Conservation (phyloP, 2,329 filamentous ascomycete genomes). For the Sporothrix brunneoviolacea region DNA sequence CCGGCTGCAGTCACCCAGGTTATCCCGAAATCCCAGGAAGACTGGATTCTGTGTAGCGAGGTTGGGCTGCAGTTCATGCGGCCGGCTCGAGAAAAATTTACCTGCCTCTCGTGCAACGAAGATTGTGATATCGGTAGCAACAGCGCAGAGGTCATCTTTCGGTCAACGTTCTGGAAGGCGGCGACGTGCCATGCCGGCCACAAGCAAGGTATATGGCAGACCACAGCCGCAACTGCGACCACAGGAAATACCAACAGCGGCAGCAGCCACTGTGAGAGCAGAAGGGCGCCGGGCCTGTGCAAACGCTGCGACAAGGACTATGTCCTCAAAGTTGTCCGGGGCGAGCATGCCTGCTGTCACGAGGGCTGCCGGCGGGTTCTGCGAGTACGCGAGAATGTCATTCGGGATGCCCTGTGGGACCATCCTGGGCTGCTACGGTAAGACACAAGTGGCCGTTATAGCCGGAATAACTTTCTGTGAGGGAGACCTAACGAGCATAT, state of each 20-base stretch:
- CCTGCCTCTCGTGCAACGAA: background rate
- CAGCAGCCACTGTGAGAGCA: background rate
- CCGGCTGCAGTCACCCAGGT: background rate
- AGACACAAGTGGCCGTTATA: no score
- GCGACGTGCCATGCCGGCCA: background rate
- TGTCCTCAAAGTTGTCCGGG: background rate
- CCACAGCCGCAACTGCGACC: no score
- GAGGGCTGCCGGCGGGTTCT: background rate
- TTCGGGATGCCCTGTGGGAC: background rate
- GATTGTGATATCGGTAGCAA: background rate
- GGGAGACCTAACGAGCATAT: no score
- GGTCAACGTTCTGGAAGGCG: background rate
- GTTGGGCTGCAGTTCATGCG: constrained; percentile 5
- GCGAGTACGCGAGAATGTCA: background rate
- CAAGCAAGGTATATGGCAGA: background rate
- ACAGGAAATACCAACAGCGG: no score
- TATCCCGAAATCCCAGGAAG: background rate
- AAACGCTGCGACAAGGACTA: constrained; percentile 4
- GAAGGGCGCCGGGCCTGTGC: background rate
- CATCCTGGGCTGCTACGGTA: background rate
- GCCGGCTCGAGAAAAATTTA: background rate
- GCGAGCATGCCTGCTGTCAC: background rate
- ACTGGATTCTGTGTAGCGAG: constrained; percentile 3
- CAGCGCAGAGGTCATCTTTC: background rate
- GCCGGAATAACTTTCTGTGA: no score